Conservation (phyloP, 2,329 filamentous ascomycete genomes). For the Calonectria multiphialidica region DNA sequence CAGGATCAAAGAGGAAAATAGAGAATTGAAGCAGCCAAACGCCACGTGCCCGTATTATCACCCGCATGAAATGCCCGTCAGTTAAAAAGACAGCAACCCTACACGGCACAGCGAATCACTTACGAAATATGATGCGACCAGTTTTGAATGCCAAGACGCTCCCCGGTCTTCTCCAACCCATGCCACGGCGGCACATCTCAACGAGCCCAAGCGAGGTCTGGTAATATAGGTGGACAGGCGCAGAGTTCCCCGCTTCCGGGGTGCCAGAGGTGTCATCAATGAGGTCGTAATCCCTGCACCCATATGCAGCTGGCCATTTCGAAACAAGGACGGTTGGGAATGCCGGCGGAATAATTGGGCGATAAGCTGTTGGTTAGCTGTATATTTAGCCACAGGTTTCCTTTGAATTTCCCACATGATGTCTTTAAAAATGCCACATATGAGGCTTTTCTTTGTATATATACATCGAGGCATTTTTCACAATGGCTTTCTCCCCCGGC, state of each 20-base stretch:
- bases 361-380: neutral
- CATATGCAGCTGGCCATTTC: neutral
- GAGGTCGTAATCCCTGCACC: neutral
- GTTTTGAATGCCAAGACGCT: neutral
- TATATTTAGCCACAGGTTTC: neutral
- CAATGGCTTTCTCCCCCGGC: neutral
- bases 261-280: neutral
- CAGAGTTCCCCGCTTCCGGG: neutral
- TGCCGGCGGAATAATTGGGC: neutral
- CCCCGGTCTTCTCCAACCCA: neutral
- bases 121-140: neutral
- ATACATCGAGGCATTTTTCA: neutral
- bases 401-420: neutral
- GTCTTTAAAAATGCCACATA: neutral
- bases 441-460: neutral
- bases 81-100: neutral
- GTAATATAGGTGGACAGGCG: neutral
- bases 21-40: neutral
- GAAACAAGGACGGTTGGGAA: neutral
- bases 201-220: neutral
- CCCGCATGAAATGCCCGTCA: neutral
- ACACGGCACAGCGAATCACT: neutral
- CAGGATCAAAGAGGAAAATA: neutral
- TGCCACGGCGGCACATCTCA: neutral
- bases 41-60: neutral